These are phyloP conservation scores for Agaricus sinodeliciosus DNA, from an alignment of 768 basidiomycete genomes.

Conservation along the genomic window DNA sequence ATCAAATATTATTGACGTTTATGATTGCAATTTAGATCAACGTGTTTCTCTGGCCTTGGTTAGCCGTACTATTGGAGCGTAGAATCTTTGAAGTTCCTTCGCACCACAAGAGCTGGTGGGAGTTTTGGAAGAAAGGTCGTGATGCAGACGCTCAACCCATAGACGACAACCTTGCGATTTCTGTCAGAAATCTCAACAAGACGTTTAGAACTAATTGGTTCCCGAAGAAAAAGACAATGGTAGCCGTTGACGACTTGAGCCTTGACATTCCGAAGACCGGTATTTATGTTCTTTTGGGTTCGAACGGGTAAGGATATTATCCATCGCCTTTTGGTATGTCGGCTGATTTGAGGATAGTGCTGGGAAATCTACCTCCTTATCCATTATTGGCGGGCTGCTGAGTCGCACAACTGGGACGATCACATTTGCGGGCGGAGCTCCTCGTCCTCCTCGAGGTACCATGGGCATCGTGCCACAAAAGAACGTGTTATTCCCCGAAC, in stretches of 20 bases:
- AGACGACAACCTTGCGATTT: slow-evolving; percentile 46
- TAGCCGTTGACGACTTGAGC: slow-evolving; percentile 60
- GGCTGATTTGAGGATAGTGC: slow-evolving; percentile 36
- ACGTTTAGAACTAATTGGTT: slow-evolving; percentile 47
- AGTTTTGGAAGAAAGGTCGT: slow-evolving; percentile 26
- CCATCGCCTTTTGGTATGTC: background rate
- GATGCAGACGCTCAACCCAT: slow-evolving; percentile 15
- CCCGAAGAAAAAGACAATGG: slow-evolving; percentile 40
- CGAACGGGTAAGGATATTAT: slow-evolving; percentile 45
- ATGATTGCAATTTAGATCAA: slow-evolving; percentile 39
- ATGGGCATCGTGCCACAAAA: slow-evolving; percentile 80
- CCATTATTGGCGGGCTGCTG: slow-evolving; percentile 58
- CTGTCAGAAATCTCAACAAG: slow-evolving; percentile 54
- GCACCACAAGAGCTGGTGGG: slow-evolving; percentile 21
- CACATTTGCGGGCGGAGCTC: slow-evolving; percentile 44
- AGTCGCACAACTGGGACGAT: slow-evolving; percentile 55
- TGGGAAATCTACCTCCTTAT: slow-evolving; percentile 70
- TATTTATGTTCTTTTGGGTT: slow-evolving; percentile 73
- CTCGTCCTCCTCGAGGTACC: slow-evolving; percentile 53
- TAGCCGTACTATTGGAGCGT: slow-evolving; percentile 55
- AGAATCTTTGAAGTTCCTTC: slow-evolving; percentile 54
- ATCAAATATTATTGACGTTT: background rate
- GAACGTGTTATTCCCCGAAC: slow-evolving; percentile 74
- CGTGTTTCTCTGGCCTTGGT: slow-evolving; percentile 67
- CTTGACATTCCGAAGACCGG: slow-evolving; percentile 65